Evolutionary conservation across 2,329 filamentous ascomycete species (phyloP), one percentile per base, ranked within the genome.

Genomic region (Didymella pomorum): DNA sequence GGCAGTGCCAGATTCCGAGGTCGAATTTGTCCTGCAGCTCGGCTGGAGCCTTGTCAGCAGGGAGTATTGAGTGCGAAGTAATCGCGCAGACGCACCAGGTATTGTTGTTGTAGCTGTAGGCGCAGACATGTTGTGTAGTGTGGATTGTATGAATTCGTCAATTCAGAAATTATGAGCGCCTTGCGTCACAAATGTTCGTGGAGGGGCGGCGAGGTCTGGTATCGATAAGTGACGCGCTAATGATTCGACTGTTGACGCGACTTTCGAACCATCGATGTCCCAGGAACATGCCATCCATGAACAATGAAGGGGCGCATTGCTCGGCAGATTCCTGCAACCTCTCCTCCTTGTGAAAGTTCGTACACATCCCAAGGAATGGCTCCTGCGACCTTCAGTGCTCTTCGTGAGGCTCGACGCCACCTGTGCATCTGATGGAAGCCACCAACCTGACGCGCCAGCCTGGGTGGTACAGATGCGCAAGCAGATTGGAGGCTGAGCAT

Each of bases 1-100:
- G 87, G 42, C 89, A 82, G 75, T 95, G 89, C 75, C 92, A 92
- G 69, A 97, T 89, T 73, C 87, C 90, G 71, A 95, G 89, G 76
- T 98, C 95, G 80, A 98, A 76, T 50, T 75, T 75, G 29, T 59
- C 59, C 58, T 75, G 70, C 21, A 66, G 58, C 41, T 73, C 56
- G 45, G 62, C 74, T 76, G 58, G 2, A 6, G 8, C 0, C 1
- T 14, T 14, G 52, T 72, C 51, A 71, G 39, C 1, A 4, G 14
- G 7, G 28, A 5, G 2, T 12, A 26, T 2, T 2, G 9, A 1
- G 0, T 26, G 52, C 16, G 35, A 23, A 14, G 4, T 43, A 8
- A 21, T 14, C n/a, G 23, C 25, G 9, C n/a, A 11, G 4, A 31
- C 55, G 10, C 44, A 65, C 62, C 57, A 18, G 62, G 56, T 18